Evolutionary conservation across 352 stramenopile species (phyloP).

Genomic region (Peronosclerospora sorghi): DNA sequence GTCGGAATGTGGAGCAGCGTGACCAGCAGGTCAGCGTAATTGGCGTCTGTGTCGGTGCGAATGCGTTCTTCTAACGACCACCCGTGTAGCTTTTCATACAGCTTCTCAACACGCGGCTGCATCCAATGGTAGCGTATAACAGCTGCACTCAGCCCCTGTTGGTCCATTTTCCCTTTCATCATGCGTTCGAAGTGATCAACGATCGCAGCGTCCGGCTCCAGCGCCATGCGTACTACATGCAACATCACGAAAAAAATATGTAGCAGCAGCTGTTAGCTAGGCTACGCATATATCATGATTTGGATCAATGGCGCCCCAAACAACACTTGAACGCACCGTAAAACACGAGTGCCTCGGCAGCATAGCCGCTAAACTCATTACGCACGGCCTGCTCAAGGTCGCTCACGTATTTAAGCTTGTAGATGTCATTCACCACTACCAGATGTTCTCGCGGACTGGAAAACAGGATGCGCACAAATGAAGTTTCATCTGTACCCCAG

Average conservation of each 20-base stretch:
- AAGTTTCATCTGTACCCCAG: slow-evolving; percentile 63
- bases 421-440: slow-evolving; percentile 46
- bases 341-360: slow-evolving; percentile 45
- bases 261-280: not conserved
- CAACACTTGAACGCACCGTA: slow-evolving; percentile 27
- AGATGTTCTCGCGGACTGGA: slow-evolving; percentile 49
- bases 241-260: too few relatives aligned
- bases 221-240: slow-evolving; percentile 31
- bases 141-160: slow-evolving; percentile 40
- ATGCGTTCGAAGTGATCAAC: slow-evolving; percentile 45
- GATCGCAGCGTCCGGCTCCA: slow-evolving; percentile 39
- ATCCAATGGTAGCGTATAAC: slow-evolving; percentile 47
- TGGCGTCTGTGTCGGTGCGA: slow-evolving; percentile 38
- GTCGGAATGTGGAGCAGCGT: slow-evolving; percentile 33
- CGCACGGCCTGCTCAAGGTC: slow-evolving; percentile 39
- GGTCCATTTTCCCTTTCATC: slow-evolving; percentile 53
- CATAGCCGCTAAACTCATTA: slow-evolving; percentile 57
- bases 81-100: slow-evolving; percentile 37
- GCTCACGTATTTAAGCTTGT: slow-evolving; percentile 61
- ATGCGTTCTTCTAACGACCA: slow-evolving; percentile 41
- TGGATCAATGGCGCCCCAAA: too few relatives aligned
- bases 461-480: slow-evolving; percentile 51
- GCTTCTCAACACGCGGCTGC: slow-evolving; percentile 22
- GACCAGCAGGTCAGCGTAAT: slow-evolving; percentile 42
- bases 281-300: not conserved